These are phyloP conservation scores for Stygiomarasmius scandens DNA, from an alignment of 1,284 basidiomycete species.

Conservation along the genomic window DNA sequence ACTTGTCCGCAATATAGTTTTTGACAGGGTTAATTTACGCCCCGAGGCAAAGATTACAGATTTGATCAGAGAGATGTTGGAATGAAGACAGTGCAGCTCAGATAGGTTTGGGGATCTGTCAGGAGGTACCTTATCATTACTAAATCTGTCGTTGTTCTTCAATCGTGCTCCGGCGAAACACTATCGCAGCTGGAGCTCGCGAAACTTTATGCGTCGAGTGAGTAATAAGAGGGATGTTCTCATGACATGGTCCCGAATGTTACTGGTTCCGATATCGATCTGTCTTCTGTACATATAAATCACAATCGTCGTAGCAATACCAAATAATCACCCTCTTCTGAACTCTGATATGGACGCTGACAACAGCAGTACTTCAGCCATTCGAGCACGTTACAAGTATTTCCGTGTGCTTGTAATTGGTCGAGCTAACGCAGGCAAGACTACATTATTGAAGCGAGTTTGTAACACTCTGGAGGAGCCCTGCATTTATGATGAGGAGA, in stretches of 20 bases:
- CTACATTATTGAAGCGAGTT: constrained; percentile 7
- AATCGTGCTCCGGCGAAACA: too few species aligned
- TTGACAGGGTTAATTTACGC: background rate
- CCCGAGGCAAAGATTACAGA: background rate
- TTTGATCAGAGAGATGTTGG: background rate
- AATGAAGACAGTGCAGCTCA: too few species aligned
- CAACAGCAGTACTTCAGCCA: background rate
- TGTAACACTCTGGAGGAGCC: background rate
- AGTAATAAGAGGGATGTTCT: too few species aligned
- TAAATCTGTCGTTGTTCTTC: too few species aligned
- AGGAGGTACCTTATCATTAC: too few species aligned
- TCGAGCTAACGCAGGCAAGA: constrained; percentile 12
- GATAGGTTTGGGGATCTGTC: too few species aligned
- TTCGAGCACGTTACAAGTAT: background rate
- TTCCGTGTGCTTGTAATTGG: constrained; percentile 14
- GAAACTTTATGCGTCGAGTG: too few species aligned
- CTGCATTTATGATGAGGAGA: background rate
- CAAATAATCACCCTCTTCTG: background rate
- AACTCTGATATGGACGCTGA: background rate
- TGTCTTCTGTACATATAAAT: too few species aligned
- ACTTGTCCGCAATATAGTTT: background rate
- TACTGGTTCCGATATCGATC: background rate
- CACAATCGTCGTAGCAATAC: too few species aligned
- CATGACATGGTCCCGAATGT: too few species aligned
- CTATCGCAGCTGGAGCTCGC: too few species aligned